These are phyloP conservation scores for Kewa caespitosa DNA, from an alignment of 179 eudicot species.

Conservation along the genomic window DNA sequence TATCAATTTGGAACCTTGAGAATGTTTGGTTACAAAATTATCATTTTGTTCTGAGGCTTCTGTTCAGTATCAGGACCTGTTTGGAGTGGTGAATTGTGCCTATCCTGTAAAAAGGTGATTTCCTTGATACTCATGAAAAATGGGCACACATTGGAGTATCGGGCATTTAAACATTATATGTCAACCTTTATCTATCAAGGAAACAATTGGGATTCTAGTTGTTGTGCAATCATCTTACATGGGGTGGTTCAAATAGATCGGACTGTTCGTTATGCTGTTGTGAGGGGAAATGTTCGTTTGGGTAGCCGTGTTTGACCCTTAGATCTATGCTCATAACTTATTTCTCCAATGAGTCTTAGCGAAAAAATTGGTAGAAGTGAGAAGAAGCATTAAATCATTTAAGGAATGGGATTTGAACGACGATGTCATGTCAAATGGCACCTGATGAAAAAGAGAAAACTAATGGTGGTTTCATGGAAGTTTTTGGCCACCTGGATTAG, in stretches of 20 bases:
- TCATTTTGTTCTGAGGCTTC: too few species aligned
- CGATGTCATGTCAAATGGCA: neutral
- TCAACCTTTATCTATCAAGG: neutral
- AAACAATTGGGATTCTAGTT: neutral
- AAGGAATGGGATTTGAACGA: neutral
- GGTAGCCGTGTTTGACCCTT: neutral
- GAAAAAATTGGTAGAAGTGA: neutral
- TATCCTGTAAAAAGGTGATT: too few species aligned
- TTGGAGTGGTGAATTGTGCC: too few species aligned
- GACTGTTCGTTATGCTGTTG: neutral
- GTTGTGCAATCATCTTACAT: neutral
- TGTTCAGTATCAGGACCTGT: too few species aligned
- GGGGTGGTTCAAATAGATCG: neutral
- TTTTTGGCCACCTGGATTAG: neutral
- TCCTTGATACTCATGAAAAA: too few species aligned
- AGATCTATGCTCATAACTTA: neutral
- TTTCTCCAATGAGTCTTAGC: neutral
- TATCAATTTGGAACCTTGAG: too few species aligned
- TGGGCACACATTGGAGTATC: too few species aligned
- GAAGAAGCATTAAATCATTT: neutral
- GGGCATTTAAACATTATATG: too few species aligned
- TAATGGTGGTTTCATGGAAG: neutral
- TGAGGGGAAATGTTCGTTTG: neutral
- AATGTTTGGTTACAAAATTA: too few species aligned
- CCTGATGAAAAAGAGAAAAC: neutral